Percentiles rank a stretch among this genome's conserved stretches.
Conservation (phyloP, 2,329 filamentous ascomycete genomes). For the Atkinsonella hypoxylon region DNA sequence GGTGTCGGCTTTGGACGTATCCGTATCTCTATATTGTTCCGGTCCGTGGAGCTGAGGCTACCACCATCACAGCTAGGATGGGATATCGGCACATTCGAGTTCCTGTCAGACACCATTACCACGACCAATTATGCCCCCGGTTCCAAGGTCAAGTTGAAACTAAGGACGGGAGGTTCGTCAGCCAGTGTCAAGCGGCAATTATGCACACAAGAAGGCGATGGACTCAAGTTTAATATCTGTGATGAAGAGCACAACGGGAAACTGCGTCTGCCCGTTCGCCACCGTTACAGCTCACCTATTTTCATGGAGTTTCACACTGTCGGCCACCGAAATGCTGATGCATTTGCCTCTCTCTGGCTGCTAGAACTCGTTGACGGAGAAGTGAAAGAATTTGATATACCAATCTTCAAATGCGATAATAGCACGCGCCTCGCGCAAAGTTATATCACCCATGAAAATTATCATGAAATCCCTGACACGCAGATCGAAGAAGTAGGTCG, state of each 20-base stretch:
- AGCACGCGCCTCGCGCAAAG: conserved; percentile 73
- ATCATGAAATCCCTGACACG: conserved; percentile 56
- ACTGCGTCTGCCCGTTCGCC: conserved; percentile 76
- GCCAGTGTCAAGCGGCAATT: conserved; percentile 53
- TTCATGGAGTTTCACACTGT: conserved; percentile 73
- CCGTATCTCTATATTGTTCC: conserved; percentile 80
- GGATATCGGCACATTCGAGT: conserved; percentile 92
- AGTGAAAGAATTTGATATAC: conserved; percentile 67
- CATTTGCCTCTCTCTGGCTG: conserved; percentile 76
- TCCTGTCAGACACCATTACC: conserved; percentile 58
- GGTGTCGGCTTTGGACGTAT: conserved; percentile 86
- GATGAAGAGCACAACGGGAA: conserved; percentile 26
- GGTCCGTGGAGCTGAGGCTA: conserved; percentile 73
- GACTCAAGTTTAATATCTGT: conserved; percentile 36
- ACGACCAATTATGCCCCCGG: conserved; percentile 49
- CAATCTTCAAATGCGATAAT: conserved; percentile 76
- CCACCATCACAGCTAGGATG: conserved; percentile 82
- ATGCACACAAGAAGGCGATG: conserved; percentile 49
- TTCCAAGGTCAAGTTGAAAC: conserved; percentile 60
- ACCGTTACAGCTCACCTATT: conserved; percentile 79
- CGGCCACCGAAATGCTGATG: conserved; percentile 57
- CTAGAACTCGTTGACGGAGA: conserved; percentile 75
- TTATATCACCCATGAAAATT: conserved; percentile 76
- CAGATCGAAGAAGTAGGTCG: conserved; percentile 71
- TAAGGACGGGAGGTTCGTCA: conserved; percentile 76